Evolutionary conservation across 352 stramenopile genomes (phyloP).

Genomic region (Globisporangium rhizosaccharum): DNA sequence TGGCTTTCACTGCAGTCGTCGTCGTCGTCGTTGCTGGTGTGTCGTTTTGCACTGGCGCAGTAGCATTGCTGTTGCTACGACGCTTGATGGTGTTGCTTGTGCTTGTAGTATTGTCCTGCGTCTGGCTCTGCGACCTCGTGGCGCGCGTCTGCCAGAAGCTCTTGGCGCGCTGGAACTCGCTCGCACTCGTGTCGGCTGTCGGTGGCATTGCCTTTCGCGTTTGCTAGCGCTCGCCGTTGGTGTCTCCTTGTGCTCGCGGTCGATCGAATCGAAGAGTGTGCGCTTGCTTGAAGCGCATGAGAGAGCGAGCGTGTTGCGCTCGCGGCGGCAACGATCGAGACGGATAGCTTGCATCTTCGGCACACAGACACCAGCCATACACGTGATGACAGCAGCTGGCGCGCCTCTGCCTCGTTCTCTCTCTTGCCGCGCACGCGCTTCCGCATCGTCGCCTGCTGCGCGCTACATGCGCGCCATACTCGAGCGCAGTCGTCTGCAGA

Average conservation of each 20-base stretch:
- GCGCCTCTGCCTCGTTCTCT: not conserved
- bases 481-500: conserved; percentile 1
- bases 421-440: not conserved
- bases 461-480: not conserved
- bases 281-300: not conserved
- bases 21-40: conserved; percentile 1
- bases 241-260: not conserved
- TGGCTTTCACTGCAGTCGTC: conserved; percentile 3
- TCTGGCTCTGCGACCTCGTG: conserved; percentile 25
- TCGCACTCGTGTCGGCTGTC: conserved; percentile 7
- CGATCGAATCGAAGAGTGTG: conserved; percentile 7
- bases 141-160: conserved; percentile 65
- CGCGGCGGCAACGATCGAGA: not conserved
- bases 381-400: not conserved
- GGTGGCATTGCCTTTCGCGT: not conserved
- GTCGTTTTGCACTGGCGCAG: not conserved
- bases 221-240: not conserved
- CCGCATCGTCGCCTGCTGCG: conserved; percentile 1
- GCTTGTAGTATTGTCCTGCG: not conserved
- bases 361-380: not conserved
- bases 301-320: not conserved
- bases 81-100: not conserved
- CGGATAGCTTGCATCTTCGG: no score
- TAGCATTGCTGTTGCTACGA: not conserved
- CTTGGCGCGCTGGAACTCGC: conserved; percentile 48